Evolutionary conservation across 768 basidiomycete genomes (phyloP), one percentile per base, ranked within the genome.

Genomic region (Suillus variegatus): DNA sequence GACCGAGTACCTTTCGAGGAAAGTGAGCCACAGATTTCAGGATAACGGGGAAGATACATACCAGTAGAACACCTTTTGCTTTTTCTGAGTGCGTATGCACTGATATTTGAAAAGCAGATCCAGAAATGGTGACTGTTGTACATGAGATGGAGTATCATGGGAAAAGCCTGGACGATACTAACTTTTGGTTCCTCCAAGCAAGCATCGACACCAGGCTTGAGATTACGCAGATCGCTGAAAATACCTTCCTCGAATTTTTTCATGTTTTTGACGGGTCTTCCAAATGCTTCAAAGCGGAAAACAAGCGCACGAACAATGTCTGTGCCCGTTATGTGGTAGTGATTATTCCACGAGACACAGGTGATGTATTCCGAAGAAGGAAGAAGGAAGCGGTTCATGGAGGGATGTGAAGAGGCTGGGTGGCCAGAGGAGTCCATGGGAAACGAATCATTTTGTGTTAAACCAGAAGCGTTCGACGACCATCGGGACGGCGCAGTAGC

Each of bases 41-140:
- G 40, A 61, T 46, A 28, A 61, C 35, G 65, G 38, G 18, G 7
- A 4, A 6, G 44, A 32, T 57, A 62, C 18, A 63, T 69, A 93
- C 95, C 96, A 98, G 76, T 93, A 97, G 74, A 97, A 98, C n/a
- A 98, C 96, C 77, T 98, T 95, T 81, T 97, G 96, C 80, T 97
- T 98, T 85, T 97, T 98, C 76, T 98, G 96, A 1, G 96, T 98
- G 46, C 96, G 88, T 69, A 98, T 97, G 75, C 95, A 97, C 74
- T 96, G 94, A 71, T 93, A 95, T 77, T 96, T 95, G 87, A 97
- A 97, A 12, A 98, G 80, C 35, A 96, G 84, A 71, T 98, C 96
- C 20, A 98, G 83, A 79, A 98, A 96, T 0, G 92, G 91, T 55
- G 93, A 93, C 95, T 97, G 72, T 16, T 65, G 32, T 13, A 28